Evolutionary conservation across 1,284 basidiomycete genomes (phyloP), one percentile per base, ranked within the genome.

Genomic region (Sanguinoderma infundibulare): DNA sequence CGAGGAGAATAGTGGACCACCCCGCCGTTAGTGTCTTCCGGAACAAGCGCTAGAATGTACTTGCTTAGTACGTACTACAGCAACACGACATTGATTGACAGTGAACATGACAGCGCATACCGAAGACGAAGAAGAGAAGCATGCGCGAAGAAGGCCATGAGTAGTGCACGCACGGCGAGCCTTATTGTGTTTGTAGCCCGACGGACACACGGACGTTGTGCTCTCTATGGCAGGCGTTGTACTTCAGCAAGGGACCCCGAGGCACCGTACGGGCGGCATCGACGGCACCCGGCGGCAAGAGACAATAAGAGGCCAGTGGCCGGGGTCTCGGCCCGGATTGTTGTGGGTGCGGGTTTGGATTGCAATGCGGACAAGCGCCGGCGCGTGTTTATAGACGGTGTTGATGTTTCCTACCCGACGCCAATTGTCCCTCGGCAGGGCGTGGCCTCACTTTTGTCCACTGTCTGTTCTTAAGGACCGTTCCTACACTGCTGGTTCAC

Each of bases 341-440:
- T 39, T 67, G 62, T 64, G 56, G 54, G 55, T 54, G 61, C 53
- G 53, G 57, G 56, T 57, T 51, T 50, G 42, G 52, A 60, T 64
- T 62, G 60, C 42, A 35, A 38, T 44, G 52, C 17, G 20, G 28
- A 30, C 39, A 62, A 34, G 47, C 62, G 62, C 62, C 58, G 44
- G 38, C 30, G 26, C 55, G 57, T 67, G 67, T 70, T 70, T 70
- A 70, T 70, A 70, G 65, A 62, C 65, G 50, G 60, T 62, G 63
- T 64, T 64, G 63, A 55, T 59, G 35, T 63, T 22, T 46, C 30
- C 55, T 34, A 66, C 55, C 46, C 64, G 66, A 63, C 62, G 61
- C 53, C 67, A 66, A 70, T 70, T 70, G 69, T 70, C 65, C 66
- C 60, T 66, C 64, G 57, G 52, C 57, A 53, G 65, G 62, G 62